Base-by-base conservation (phyloP, 179 eudicot genomes). In the Nepenthes alata region DNA sequence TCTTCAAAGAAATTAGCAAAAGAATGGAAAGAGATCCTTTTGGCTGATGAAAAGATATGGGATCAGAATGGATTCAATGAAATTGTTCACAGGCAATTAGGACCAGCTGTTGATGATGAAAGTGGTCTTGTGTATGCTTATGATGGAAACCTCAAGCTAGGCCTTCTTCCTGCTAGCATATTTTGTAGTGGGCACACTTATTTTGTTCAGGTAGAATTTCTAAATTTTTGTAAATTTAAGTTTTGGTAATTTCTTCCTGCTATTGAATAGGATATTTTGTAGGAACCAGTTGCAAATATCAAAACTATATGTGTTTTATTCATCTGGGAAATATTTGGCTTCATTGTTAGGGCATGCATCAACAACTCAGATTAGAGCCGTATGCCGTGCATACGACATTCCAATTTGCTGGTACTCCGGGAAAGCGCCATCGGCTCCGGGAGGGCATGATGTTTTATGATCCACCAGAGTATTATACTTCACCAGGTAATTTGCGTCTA, bases 111-210 rank as follows among this genome's bases (percentile, higher is more conserved):
- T 70, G 95, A 86, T 76, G 96, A 80, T 37, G 93, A 83, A 47
- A 87, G 90, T 78, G 98, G 96, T 56, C 90, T 93, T 63, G 81
- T 80, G 6, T 87, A 86, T 79, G 96, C 95, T 70, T 86, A 85
- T 75, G 96, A 89, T 70, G 98, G 96, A 61, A 84, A 73, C 70
- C 88, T 93, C 62, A 93, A 89, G 78, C 78, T 93, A 50, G 98
- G 98, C 66, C 83, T 93, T 63, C 91, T 93, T 59, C 98, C 98
- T 35, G 90, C 85, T 60, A 93, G 95, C 77, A 77, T 89, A 71
- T 93, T 89, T 75, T 93, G 98, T 72, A 93, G 95, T 71, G 96
- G 98, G 34, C 98, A 93, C 72, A 93, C 98, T 51, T 93, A 81
- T 72, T 93, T 93, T 75, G 87, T 93, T 66, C 98, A 93, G 96